A percentile compares a stretch with the other conserved stretches of the same genome.
These are phyloP conservation scores for Candida sanyiensis DNA, from an alignment of 805 yeast genomes.

Conservation along the genomic window DNA sequence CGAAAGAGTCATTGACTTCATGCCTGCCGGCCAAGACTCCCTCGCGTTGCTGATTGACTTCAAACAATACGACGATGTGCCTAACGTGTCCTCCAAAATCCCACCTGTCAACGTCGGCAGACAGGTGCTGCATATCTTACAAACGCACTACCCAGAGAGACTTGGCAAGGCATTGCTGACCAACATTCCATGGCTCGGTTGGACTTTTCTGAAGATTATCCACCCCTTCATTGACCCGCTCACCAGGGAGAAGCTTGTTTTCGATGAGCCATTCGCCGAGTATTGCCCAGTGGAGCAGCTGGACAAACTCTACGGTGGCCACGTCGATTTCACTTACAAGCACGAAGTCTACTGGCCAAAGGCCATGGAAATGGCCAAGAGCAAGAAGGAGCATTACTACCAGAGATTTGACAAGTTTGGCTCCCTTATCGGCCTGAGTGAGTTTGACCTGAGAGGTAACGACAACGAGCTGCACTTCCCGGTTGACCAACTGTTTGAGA, in stretches of 20 bases:
- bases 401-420: slow-evolving; percentile 71
- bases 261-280: slow-evolving; percentile 79
- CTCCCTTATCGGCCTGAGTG: slow-evolving; percentile 68
- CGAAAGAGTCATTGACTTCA: slow-evolving; percentile 86
- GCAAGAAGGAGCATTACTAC: slow-evolving; percentile 57
- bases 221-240: slow-evolving; percentile 95
- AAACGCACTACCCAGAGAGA: slow-evolving; percentile 96
- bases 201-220: slow-evolving; percentile 86
- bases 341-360: slow-evolving; percentile 79
- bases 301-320: slow-evolving; percentile 81
- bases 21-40: slow-evolving; percentile 96
- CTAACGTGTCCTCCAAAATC: slow-evolving; percentile 52
- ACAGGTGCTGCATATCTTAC: slow-evolving; percentile 88
- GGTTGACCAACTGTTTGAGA: slow-evolving; percentile 9
- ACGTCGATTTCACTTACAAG: slow-evolving; percentile 73
- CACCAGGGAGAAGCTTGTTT: slow-evolving; percentile 89
- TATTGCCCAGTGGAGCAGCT: slow-evolving; percentile 80
- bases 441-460: slow-evolving; percentile 62
- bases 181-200: slow-evolving; percentile 90
- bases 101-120: slow-evolving; percentile 89
- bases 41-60: slow-evolving; percentile 89
- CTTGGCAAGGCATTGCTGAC: slow-evolving; percentile 88
- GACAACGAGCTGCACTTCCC: slow-evolving; percentile 16
- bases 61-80: slow-evolving; percentile 59
- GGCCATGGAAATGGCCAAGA: slow-evolving; percentile 53